Evolutionary conservation across 768 basidiomycete species (phyloP).

Genomic region (Psilocybe cubensis): DNA sequence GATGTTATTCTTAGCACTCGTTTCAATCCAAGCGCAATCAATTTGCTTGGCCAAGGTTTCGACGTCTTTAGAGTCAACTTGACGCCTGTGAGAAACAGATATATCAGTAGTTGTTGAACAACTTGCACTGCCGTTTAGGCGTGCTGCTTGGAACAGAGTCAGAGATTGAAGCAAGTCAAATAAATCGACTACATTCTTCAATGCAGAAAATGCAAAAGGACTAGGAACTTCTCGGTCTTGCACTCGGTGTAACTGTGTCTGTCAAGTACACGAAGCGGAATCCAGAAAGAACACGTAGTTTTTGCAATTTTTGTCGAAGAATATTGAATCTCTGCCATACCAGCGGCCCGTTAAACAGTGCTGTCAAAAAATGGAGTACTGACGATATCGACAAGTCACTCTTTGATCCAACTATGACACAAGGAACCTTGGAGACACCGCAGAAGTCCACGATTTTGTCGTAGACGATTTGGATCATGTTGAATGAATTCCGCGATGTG

Average conservation of each 20-base stretch:
- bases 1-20: slow-evolving; percentile 83
- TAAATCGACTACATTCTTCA: no score
- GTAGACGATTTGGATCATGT: slow-evolving; percentile 93
- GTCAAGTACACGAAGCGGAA: no score
- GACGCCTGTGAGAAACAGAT: slow-evolving; percentile 47
- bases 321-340: no score
- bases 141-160: no score
- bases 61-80: slow-evolving; percentile 76
- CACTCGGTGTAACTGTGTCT: no score
- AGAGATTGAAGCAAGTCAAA: no score
- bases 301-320: no score
- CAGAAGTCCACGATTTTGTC: slow-evolving; percentile 96
- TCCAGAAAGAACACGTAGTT: no score
- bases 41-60: slow-evolving; percentile 72
- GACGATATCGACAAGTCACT: slow-evolving; percentile 58
- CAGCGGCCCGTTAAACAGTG: slow-evolving; percentile 17
- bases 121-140: no score
- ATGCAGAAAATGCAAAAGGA: no score
- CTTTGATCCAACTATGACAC: slow-evolving; percentile 95
- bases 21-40: slow-evolving; percentile 84
- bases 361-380: slow-evolving; percentile 5
- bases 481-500: slow-evolving; percentile 85
- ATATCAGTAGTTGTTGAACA: no score
- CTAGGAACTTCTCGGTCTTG: no score
- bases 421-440: slow-evolving; percentile 84